phyloP scores from a whole-genome alignment of 768 basidiomycete species.

The Nevesoporus exiguus region DNA sequence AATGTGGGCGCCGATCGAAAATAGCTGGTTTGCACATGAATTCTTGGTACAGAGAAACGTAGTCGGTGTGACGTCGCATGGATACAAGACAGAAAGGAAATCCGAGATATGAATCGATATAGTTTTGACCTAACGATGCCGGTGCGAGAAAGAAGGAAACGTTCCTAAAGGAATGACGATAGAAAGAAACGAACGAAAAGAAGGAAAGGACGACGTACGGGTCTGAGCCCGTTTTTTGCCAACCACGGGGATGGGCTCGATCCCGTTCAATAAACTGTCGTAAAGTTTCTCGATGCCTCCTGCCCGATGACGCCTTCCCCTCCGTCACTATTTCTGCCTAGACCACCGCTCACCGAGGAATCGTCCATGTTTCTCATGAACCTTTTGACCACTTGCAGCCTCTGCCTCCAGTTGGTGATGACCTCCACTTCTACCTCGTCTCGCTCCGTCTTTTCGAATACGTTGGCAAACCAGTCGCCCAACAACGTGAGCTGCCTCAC shows the following conservation, averaged over 20 bases:
- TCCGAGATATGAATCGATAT: constrained; percentile 9
- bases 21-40: background rate
- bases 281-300: constrained; percentile 57
- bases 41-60: constrained; percentile 8
- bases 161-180: constrained; percentile 13
- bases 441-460: constrained; percentile 70
- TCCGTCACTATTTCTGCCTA: constrained; percentile 14
- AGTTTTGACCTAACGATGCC: constrained; percentile 1
- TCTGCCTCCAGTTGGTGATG: constrained; percentile 84
- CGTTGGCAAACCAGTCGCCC: constrained; percentile 86
- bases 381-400: constrained; percentile 75
- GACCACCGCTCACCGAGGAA: constrained; percentile 15
- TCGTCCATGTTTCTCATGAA: constrained; percentile 39
- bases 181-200: background rate
- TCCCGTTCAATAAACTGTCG: constrained; percentile 41
- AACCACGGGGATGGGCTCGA: background rate
- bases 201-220: background rate
- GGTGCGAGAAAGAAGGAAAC: constrained; percentile 3
- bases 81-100: background rate
- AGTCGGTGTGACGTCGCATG: constrained; percentile 3
- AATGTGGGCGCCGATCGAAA: background rate
- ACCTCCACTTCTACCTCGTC: constrained; percentile 74
- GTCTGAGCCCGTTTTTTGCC: constrained; percentile 3
- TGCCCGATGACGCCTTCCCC: constrained; percentile 49
- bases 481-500: constrained; percentile 85